phyloP scores from a whole-genome alignment of 2,329 filamentous ascomycete genomes.

The Thelonectria discophora region DNA sequence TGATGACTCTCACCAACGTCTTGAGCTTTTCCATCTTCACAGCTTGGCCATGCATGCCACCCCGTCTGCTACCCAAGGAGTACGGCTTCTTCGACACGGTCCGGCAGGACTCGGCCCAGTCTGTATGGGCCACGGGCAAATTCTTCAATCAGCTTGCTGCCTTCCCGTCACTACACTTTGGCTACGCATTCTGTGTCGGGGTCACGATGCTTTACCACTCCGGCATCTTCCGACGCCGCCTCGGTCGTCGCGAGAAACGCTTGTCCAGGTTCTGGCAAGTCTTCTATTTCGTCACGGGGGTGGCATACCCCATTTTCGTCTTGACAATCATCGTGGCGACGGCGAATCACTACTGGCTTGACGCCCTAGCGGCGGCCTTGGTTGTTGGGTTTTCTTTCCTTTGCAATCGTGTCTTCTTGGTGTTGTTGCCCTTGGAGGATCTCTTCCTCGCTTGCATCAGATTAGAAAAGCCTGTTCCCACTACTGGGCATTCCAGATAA shows the following conservation, averaged over 20 bases:
- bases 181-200: conserved; percentile 64
- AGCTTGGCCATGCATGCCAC: conserved; percentile 66
- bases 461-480: conserved; percentile 71
- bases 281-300: conserved; percentile 49
- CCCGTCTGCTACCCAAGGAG: conserved; percentile 62
- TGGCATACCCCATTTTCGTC: conserved; percentile 63
- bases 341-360: conserved; percentile 71
- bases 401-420: conserved; percentile 61
- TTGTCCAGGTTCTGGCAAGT: conserved; percentile 41
- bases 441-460: conserved; percentile 69
- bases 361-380: conserved; percentile 69
- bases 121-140: conserved; percentile 70
- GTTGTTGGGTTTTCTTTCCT: conserved; percentile 69
- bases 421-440: conserved; percentile 70
- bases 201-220: conserved; percentile 63
- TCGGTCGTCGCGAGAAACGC: conserved; percentile 42
- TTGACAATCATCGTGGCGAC: conserved; percentile 67
- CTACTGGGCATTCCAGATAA: conserved; percentile 43
- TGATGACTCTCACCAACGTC: conserved; percentile 63
- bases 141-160: conserved; percentile 67
- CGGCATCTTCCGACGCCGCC: conserved; percentile 52
- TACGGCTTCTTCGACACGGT: conserved; percentile 68
- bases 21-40: conserved; percentile 64
- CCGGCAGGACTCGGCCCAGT: conserved; percentile 55
- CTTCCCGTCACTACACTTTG: conserved; percentile 67